phyloP scores from a whole-genome alignment of 2,329 filamentous ascomycete species.

The Fusarium sp. region DNA sequence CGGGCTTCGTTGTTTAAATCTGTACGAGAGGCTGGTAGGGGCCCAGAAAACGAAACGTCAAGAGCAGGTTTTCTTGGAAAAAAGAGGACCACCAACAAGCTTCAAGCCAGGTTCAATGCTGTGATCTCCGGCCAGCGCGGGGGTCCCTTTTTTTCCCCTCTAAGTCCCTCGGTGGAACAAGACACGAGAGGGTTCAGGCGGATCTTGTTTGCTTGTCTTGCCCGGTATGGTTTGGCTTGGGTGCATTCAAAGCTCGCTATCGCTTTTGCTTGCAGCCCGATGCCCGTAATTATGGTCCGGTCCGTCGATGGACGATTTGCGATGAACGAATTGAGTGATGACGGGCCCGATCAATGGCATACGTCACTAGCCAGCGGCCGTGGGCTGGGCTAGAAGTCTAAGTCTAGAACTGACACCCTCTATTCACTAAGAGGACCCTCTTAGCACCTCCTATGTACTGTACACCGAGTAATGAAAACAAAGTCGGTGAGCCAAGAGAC shows the following conservation, averaged over 20 bases:
- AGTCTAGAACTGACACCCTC: slow-evolving; percentile 41
- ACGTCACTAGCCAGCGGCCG: slow-evolving; percentile 44
- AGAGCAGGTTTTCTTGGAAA: slow-evolving; percentile 48
- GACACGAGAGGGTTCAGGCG: slow-evolving; percentile 24
- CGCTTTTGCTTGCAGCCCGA: slow-evolving; percentile 9
- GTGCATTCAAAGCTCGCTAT: slow-evolving; percentile 19
- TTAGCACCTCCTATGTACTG: slow-evolving; percentile 27
- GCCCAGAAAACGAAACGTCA: slow-evolving; percentile 39
- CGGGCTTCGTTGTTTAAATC: slow-evolving; percentile 43
- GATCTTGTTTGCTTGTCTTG: slow-evolving; percentile 24
- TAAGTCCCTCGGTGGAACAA: slow-evolving; percentile 30
- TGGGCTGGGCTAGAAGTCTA: slow-evolving; percentile 48
- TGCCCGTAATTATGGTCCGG: slow-evolving; percentile 11
- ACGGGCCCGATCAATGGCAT: slow-evolving; percentile 40
- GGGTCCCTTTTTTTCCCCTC: slow-evolving; percentile 31
- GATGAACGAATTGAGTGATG: slow-evolving; percentile 44
- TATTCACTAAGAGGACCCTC: slow-evolving; percentile 40
- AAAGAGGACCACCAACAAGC: slow-evolving; percentile 44
- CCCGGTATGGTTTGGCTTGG: neutral
- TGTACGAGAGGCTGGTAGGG: slow-evolving; percentile 42
- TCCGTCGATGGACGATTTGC: slow-evolving; percentile 21
- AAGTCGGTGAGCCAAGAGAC: slow-evolving; percentile 42
- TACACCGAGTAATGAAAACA: slow-evolving; percentile 33
- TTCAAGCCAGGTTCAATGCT: slow-evolving; percentile 38
- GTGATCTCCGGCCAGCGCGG: slow-evolving; percentile 38